Percentiles rank a stretch among this genome's conserved stretches.
Conservation (phyloP, 2,329 filamentous ascomycete genomes). For the Ascochyta viciae-villosae region DNA sequence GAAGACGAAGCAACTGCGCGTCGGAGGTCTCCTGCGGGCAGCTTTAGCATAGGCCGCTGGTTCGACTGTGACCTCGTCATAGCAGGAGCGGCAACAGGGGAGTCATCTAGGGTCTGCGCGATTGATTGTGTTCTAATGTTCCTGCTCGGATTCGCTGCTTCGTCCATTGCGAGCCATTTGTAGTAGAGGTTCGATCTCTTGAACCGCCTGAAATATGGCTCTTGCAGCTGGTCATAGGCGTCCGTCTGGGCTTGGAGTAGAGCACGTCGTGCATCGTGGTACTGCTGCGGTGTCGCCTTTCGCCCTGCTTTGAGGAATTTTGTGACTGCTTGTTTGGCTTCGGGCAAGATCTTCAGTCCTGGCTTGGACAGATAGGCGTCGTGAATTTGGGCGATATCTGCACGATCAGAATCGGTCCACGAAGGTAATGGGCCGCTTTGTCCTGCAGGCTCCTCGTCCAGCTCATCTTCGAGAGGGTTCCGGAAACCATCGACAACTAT, state of each 20-base stretch:
- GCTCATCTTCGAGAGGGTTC: slow-evolving; percentile 88
- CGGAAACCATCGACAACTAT: slow-evolving; percentile 96
- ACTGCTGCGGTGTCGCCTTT: slow-evolving; percentile 78
- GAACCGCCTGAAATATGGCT: slow-evolving; percentile 81
- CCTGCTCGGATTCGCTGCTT: slow-evolving; percentile 55
- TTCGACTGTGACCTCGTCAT: slow-evolving; percentile 57
- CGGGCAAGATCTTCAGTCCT: slow-evolving; percentile 78
- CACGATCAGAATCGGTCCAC: slow-evolving; percentile 84
- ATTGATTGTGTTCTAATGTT: slow-evolving; percentile 36
- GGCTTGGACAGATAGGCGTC: slow-evolving; percentile 85
- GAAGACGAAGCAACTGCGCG: slow-evolving; percentile 67
- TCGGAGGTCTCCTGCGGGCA: slow-evolving; percentile 57
- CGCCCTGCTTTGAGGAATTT: slow-evolving; percentile 81
- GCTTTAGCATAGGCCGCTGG: slow-evolving; percentile 42
- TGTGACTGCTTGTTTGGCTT: slow-evolving; percentile 73
- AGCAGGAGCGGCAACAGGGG: slow-evolving; percentile 36
- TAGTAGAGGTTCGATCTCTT: slow-evolving; percentile 94
- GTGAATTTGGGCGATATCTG: slow-evolving; percentile 89
- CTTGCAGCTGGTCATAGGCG: slow-evolving; percentile 84
- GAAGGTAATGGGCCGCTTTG: slow-evolving; percentile 59
- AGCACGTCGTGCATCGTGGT: slow-evolving; percentile 80
- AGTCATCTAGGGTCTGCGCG: slow-evolving; percentile 37
- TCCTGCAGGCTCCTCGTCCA: slow-evolving; percentile 67
- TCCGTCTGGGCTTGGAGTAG: slow-evolving; percentile 83
- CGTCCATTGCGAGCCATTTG: slow-evolving; percentile 91